Evolutionary conservation across 2,329 filamentous ascomycete species (phyloP).

Genomic region (Chrysoporthe austroafricana): DNA sequence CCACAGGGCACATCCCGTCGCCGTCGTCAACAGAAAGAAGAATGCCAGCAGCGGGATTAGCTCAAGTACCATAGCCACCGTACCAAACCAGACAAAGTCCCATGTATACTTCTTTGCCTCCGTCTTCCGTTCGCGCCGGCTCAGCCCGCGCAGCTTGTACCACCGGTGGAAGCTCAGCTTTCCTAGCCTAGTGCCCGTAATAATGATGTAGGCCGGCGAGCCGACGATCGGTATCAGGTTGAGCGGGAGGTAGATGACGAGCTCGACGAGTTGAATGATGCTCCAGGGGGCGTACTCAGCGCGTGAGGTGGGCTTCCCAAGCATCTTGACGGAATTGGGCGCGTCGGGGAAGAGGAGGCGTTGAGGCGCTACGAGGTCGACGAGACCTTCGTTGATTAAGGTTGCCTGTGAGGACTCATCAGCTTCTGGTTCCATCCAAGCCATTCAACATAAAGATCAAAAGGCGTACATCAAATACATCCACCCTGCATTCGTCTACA

Average conservation of each 20-base stretch:
- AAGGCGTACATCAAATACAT: constrained; percentile 76
- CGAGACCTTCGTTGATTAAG: constrained; percentile 73
- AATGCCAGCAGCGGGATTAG: constrained; percentile 91
- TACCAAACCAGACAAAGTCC: constrained; percentile 94
- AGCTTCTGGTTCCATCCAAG: constrained; percentile 22
- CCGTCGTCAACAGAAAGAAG: constrained; percentile 88
- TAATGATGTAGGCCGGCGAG: constrained; percentile 80
- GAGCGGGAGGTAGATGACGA: constrained; percentile 77
- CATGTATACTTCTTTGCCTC: constrained; percentile 71
- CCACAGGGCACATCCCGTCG: constrained; percentile 86
- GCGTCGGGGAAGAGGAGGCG: constrained; percentile 69
- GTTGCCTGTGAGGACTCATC: constrained; percentile 54
- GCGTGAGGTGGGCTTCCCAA: constrained; percentile 78
- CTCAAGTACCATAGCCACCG: constrained; percentile 80
- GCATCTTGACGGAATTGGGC: constrained; percentile 73
- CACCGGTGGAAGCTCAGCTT: constrained; percentile 91
- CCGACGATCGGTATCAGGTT: constrained; percentile 87
- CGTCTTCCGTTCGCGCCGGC: constrained; percentile 72
- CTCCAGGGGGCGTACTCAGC: constrained; percentile 89
- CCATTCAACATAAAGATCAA: neutral
- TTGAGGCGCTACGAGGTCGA: constrained; percentile 69
- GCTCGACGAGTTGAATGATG: constrained; percentile 85
- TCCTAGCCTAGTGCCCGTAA: constrained; percentile 85
- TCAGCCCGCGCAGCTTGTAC: constrained; percentile 77
- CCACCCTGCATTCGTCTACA: constrained; percentile 77